Evolutionary conservation across 805 yeast genomes (phyloP), one percentile per base, ranked within the genome.

Genomic region (Yamadazyma philogaea): DNA sequence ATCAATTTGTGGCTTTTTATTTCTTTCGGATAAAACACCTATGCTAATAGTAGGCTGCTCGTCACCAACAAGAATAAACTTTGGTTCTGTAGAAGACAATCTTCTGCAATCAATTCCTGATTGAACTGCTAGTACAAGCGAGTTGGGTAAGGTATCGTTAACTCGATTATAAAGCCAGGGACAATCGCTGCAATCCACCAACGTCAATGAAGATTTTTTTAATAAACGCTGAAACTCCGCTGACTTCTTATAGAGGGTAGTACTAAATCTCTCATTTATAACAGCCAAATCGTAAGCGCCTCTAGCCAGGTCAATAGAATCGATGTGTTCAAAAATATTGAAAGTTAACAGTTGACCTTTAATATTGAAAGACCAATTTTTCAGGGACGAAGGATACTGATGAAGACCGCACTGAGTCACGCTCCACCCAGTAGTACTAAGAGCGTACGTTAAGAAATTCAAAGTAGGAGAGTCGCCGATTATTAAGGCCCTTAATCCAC

Each of bases 381-480:
- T 12, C 34, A 21, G 39, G 8, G 35, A 14, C 7, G 21, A 12
- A 14, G 37, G 35, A 6, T 15, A 11, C 10, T 37, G 38, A n/a
- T 40, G 26, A 19, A 24, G 30, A 28, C 37, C 39, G 18, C 16
- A 28, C 7, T 27, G 37, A 4, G 50, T 43, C 3, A 52, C 48
- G 6, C 38, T 37, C 52, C 59, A 54, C 3, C 37, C 36, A 12
- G 49, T 33, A 7, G 15, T 21, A 16, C 42, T 18, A 4, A 55
- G 39, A 10, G 43, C 44, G 33, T 47, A 58, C 12, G 49, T 38
- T 15, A 52, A 30, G 39, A 42, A 51, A 17, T 37, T 27, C n/a
- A 53, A 22, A 12, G 47, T 39, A 12, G 57, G 49, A 1, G 58
- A 44, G 28, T 54, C 55, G 3, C 60, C 60, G 15, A 56, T 45